Percentiles rank a stretch among this genome's conserved stretches.
Evolutionary conservation across 805 yeast genomes (phyloP).

Genomic region (Torulaspora delbrueckii): DNA sequence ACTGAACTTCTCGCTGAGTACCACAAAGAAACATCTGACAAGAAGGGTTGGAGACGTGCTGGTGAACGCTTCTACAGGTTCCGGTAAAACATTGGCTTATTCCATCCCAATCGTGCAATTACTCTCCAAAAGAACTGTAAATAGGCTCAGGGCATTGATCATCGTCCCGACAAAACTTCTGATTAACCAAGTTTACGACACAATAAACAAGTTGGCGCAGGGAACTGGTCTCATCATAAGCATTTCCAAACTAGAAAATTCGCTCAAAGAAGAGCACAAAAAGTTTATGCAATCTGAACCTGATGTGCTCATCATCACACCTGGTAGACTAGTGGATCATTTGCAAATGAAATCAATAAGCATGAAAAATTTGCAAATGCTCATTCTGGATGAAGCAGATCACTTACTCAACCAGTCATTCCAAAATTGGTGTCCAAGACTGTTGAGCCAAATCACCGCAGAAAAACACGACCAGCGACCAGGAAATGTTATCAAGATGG

Average conservation of each 20-base stretch:
- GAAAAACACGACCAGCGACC: conserved; percentile 33
- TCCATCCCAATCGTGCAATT: conserved; percentile 75
- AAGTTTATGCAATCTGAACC: conserved; percentile 48
- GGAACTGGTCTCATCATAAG: conserved; percentile 56
- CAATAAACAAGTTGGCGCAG: conserved; percentile 52
- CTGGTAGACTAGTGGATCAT: conserved; percentile 82
- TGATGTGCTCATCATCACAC: conserved; percentile 66
- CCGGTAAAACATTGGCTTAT: conserved; percentile 92
- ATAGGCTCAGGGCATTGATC: conserved; percentile 67
- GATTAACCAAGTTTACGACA: conserved; percentile 71
- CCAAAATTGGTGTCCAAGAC: conserved; percentile 79
- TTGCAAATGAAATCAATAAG: conserved; percentile 40
- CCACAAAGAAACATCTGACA: conserved; percentile 40
- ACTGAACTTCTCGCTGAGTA: conserved; percentile 21
- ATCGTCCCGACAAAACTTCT: conserved; percentile 89
- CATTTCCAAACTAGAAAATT: conserved; percentile 55
- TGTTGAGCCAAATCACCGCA: conserved; percentile 39
- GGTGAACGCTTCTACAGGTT: conserved; percentile 93
- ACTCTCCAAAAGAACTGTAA: conserved; percentile 58
- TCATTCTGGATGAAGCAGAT: conserved; percentile 81
- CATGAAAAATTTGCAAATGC: conserved; percentile 51
- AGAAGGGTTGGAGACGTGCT: conserved; percentile 67
- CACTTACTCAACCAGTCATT: conserved; percentile 78
- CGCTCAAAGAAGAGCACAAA: conserved; percentile 57
- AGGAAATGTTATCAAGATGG: conserved; percentile 52